These are phyloP conservation scores for Epichloe festucae DNA, from an alignment of 2,329 filamentous ascomycete species.

Conservation along the genomic window DNA sequence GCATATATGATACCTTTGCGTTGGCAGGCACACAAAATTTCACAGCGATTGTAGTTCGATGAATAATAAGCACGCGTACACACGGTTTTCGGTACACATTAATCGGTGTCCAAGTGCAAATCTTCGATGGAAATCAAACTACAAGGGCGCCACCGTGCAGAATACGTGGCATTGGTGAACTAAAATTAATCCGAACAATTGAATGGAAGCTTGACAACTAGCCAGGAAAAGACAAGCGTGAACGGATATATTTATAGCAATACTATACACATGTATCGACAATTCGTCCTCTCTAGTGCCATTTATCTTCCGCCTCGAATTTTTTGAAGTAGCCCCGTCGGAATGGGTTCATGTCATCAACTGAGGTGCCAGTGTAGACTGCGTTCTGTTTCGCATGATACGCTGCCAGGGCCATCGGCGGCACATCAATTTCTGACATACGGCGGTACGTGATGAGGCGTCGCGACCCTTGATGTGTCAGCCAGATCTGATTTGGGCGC, in stretches of 20 bases:
- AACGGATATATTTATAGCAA: background rate
- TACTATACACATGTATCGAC: background rate
- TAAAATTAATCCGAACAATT: background rate
- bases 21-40: background rate
- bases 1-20: background rate
- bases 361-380: slow-evolving; percentile 31
- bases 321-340: slow-evolving; percentile 45
- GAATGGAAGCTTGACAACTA: background rate
- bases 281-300: background rate
- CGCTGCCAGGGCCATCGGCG: slow-evolving; percentile 25
- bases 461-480: slow-evolving; percentile 53
- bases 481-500: background rate
- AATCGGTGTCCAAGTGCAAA: background rate
- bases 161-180: background rate
- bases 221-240: background rate
- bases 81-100: background rate
- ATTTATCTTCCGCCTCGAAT: slow-evolving; percentile 23
- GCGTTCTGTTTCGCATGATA: slow-evolving; percentile 19
- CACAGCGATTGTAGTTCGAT: background rate
- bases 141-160: background rate
- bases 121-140: background rate
- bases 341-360: slow-evolving; percentile 48
- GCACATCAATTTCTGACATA: slow-evolving; percentile 45
- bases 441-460: slow-evolving; percentile 77
- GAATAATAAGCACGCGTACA: background rate